Evolutionary conservation across 441 rosid species (phyloP).

Genomic region (Syzygium malaccense): DNA sequence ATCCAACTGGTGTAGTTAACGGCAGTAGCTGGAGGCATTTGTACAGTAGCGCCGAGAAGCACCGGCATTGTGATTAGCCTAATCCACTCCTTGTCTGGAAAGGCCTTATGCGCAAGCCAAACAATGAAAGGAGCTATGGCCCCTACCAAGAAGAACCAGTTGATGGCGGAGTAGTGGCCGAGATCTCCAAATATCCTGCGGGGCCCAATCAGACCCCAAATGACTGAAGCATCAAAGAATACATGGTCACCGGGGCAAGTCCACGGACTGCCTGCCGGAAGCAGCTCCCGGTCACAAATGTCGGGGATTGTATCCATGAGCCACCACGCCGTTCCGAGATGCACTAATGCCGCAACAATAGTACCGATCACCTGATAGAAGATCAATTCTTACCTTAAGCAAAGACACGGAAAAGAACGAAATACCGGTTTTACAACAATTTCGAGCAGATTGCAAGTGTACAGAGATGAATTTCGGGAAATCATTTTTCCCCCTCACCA

Average conservation of each 20-base stretch:
- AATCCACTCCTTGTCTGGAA: slow-evolving; percentile 28
- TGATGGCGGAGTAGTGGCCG: slow-evolving; percentile 26
- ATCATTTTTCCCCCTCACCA: not conserved
- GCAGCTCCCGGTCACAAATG: slow-evolving; percentile 31
- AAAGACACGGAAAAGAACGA: not conserved
- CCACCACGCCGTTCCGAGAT: slow-evolving; percentile 38
- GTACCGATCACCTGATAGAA: slow-evolving; percentile 28
- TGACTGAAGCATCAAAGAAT: slow-evolving; percentile 39
- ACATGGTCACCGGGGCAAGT: slow-evolving; percentile 39
- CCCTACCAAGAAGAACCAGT: slow-evolving; percentile 38
- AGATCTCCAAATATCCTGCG: slow-evolving; percentile 33
- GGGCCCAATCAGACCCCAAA: slow-evolving; percentile 41
- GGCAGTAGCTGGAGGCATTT: slow-evolving; percentile 39
- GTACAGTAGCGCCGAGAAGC: slow-evolving; percentile 20
- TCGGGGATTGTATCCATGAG: slow-evolving; percentile 29
- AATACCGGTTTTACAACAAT: not conserved
- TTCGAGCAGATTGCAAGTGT: not conserved
- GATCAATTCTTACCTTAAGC: not conserved
- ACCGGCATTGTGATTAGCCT: slow-evolving; percentile 32
- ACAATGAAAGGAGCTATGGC: slow-evolving; percentile 28
- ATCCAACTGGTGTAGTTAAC: slow-evolving; percentile 39
- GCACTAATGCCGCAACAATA: slow-evolving; percentile 24
- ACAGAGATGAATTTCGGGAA: not conserved
- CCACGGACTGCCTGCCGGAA: slow-evolving; percentile 33
- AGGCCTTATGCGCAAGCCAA: slow-evolving; percentile 30